Percentiles rank a stretch among this genome's conserved stretches.
Conservation (phyloP, 805 yeast genomes). For the Ogataea corticis region DNA sequence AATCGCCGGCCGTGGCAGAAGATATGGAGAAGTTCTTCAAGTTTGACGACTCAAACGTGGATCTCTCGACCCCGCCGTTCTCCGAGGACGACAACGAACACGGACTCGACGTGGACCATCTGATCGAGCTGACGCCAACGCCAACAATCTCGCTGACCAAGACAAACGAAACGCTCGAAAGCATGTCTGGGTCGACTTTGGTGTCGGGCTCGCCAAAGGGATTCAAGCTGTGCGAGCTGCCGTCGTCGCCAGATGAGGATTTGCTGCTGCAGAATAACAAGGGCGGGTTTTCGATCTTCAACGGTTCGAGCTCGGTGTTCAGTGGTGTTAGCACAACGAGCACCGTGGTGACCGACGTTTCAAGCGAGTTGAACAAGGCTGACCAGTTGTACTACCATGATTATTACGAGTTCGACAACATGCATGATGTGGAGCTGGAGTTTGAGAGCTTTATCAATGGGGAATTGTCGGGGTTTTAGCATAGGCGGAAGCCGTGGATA, state of each 20-base stretch:
- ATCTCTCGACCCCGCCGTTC: constrained; percentile 20
- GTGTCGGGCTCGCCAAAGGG: constrained; percentile 23
- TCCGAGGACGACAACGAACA: constrained; percentile 27
- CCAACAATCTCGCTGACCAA: constrained; percentile 26
- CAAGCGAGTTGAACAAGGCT: constrained; percentile 8
- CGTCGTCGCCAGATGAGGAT: constrained; percentile 17
- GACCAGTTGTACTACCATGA: constrained; percentile 20
- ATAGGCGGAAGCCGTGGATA: too few relatives aligned
- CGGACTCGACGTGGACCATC: constrained; percentile 8
- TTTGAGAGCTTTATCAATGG: constrained; percentile 34
- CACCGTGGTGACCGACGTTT: constrained; percentile 6
- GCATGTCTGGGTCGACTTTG: constrained; percentile 24
- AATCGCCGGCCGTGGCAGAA: not conserved
- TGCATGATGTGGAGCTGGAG: constrained; percentile 29
- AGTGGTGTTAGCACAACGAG: constrained; percentile 7
- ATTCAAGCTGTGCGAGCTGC: constrained; percentile 22
- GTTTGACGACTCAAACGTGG: constrained; percentile 17
- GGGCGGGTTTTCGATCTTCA: constrained; percentile 13
- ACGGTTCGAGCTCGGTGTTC: constrained; percentile 15
- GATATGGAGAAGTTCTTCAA: constrained; percentile 19
- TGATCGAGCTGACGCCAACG: constrained; percentile 27
- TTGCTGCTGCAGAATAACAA: not conserved
- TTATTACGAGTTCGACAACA: constrained; percentile 24
- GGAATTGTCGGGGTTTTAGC: constrained; percentile 10
- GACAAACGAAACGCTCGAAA: constrained; percentile 32